Evolutionary conservation across 345 rosid genomes (phyloP).

Genomic region (Fremontodendron californicum): DNA sequence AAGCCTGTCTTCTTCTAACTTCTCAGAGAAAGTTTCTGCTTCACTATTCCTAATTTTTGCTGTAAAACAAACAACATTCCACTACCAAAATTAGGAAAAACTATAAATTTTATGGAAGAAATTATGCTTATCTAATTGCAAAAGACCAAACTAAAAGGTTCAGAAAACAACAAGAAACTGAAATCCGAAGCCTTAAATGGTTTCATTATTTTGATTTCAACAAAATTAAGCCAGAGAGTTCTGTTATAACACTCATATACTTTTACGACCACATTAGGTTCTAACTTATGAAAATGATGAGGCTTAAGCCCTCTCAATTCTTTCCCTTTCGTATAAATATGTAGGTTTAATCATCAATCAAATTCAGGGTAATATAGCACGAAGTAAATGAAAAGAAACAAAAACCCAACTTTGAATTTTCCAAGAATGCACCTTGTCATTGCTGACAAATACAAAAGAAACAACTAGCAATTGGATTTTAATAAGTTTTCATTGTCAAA

Average conservation of each 20-base stretch:
- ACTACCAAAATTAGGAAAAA: slow-evolving; percentile 11
- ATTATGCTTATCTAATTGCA: not conserved
- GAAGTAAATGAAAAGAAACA: not conserved
- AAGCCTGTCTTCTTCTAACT: slow-evolving; percentile 40
- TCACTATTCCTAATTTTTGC: slow-evolving; percentile 48
- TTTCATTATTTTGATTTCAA: not conserved
- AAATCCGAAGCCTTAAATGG: not conserved
- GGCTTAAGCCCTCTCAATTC: not conserved
- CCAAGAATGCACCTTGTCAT: not conserved
- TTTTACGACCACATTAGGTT: not conserved
- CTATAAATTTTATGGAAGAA: not conserved
- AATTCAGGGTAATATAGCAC: not conserved
- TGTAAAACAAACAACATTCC: slow-evolving; percentile 35
- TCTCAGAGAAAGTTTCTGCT: slow-evolving; percentile 39
- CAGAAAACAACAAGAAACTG: slow-evolving; percentile 5
- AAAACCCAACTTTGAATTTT: not conserved
- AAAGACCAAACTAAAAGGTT: not conserved
- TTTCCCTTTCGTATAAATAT: not conserved
- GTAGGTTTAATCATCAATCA: not conserved
- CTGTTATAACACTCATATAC: not conserved
- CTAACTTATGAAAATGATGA: not conserved
- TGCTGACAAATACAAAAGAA: not conserved
- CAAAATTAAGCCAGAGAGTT: not conserved
- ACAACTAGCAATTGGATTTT: not conserved
- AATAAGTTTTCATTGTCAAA: not conserved